Evolutionary conservation across 2,329 filamentous ascomycete genomes (phyloP).

Genomic region (Graphium sp.): DNA sequence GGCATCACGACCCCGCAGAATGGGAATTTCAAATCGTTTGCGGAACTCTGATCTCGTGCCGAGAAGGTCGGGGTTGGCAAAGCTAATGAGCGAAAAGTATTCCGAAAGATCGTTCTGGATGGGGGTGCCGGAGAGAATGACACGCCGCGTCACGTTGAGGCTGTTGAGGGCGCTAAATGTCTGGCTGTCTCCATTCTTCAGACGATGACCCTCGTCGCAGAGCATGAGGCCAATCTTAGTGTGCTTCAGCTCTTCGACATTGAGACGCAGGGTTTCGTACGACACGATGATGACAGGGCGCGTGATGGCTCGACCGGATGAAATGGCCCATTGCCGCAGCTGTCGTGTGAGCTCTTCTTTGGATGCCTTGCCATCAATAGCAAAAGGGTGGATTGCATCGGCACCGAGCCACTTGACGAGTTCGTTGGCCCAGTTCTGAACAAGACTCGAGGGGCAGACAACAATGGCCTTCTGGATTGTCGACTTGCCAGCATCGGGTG

Average conservation of each 20-base stretch:
- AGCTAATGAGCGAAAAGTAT: conserved; percentile 91
- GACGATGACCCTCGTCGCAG: conserved; percentile 88
- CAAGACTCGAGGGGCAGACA: conserved; percentile 88
- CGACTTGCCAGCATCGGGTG: conserved; percentile 80
- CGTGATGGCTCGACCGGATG: conserved; percentile 75
- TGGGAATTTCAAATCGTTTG: conserved; percentile 86
- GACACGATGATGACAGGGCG: conserved; percentile 93
- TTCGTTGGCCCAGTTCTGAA: conserved; percentile 97
- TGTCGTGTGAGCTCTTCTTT: conserved; percentile 88
- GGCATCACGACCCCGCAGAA: conserved; percentile 79
- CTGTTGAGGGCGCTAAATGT: conserved; percentile 85
- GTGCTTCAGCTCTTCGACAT: conserved; percentile 78
- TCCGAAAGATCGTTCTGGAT: conserved; percentile 98
- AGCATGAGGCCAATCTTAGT: conserved; percentile 84
- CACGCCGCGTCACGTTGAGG: conserved; percentile 75
- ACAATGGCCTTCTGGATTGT: conserved; percentile 96
- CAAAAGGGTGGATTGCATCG: conserved; percentile 83
- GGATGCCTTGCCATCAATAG: conserved; percentile 88
- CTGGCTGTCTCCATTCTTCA: conserved; percentile 94
- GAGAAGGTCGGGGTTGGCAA: conserved; percentile 85
- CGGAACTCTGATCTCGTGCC: conserved; percentile 83
- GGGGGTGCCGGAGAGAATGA: conserved; percentile 90
- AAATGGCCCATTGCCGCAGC: conserved; percentile 86
- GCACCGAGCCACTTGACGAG: conserved; percentile 90
- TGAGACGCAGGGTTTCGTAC: conserved; percentile 85